These are phyloP conservation scores for Vitis vinifera DNA, from an alignment of 164 flowering plant genomes.

Conservation along the genomic window DNA sequence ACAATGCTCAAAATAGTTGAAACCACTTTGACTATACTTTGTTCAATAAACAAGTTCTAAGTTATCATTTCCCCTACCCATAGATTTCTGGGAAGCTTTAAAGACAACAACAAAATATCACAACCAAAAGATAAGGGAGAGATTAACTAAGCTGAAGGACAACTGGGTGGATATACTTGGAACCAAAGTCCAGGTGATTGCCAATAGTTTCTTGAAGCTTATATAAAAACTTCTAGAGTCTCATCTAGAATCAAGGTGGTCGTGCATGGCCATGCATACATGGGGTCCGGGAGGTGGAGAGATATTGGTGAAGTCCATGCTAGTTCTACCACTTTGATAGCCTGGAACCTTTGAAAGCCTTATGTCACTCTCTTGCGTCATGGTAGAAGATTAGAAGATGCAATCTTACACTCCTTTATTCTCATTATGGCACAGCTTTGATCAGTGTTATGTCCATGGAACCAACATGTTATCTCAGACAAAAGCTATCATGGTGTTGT, in stretches of 20 bases:
- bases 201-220: conserved; percentile 32
- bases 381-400: too few species aligned
- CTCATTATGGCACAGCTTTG: too few species aligned
- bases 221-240: conserved; percentile 41
- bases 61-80: conserved; percentile 75
- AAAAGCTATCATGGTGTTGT: too few species aligned
- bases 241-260: conserved; percentile 13
- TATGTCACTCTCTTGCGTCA: too few species aligned
- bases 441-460: too few species aligned
- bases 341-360: too few species aligned
- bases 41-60: conserved; percentile 51
- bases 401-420: too few species aligned
- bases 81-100: conserved; percentile 74
- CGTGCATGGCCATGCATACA: too few species aligned
- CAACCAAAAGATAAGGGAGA: conserved; percentile 26
- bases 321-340: too few species aligned
- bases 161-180: conserved; percentile 28
- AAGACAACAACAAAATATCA: conserved; percentile 27
- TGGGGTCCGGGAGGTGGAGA: too few species aligned
- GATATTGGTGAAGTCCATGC: background rate
- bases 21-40: conserved; percentile 39
- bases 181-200: conserved; percentile 58
- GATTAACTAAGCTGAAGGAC: conserved; percentile 42
- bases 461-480: too few species aligned
- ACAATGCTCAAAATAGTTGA: conserved; percentile 21